These are phyloP conservation scores for Hypoxylon sp. DNA, from an alignment of 2,329 filamentous ascomycete genomes.

Conservation along the genomic window DNA sequence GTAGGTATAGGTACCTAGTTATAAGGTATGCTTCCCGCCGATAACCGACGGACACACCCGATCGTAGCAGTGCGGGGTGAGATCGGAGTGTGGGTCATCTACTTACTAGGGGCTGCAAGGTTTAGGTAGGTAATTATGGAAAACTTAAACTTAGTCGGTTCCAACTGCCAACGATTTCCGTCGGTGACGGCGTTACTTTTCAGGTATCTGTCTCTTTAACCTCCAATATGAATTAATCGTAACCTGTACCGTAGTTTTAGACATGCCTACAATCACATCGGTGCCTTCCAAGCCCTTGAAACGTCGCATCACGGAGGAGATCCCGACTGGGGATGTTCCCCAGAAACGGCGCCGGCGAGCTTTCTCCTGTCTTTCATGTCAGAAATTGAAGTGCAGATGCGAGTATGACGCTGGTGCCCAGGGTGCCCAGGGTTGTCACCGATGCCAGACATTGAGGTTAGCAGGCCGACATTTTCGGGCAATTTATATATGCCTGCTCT, in stretches of 20 bases:
- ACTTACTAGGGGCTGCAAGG: too few species aligned
- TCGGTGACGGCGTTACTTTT: constrained; percentile 24
- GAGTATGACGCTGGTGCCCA: constrained; percentile 50
- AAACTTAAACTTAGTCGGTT: constrained; percentile 1
- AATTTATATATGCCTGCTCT: not conserved
- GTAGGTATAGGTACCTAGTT: too few species aligned
- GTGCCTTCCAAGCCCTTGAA: constrained; percentile 34
- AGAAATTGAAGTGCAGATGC: constrained; percentile 52
- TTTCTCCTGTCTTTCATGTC: constrained; percentile 53
- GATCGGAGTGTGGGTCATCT: not conserved
- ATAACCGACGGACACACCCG: constrained; percentile 30
- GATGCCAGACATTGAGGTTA: constrained; percentile 52
- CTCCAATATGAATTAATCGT: constrained; percentile 2
- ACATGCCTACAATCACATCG: constrained; percentile 6
- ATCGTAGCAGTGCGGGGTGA: not conserved
- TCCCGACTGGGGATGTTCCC: constrained; percentile 18
- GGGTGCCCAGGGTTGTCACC: constrained; percentile 49
- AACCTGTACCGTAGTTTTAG: constrained; percentile 1
- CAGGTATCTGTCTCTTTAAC: not conserved
- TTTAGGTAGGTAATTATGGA: too few species aligned
- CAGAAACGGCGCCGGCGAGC: constrained; percentile 51
- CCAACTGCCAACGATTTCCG: constrained; percentile 45
- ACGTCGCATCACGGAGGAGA: constrained; percentile 34
- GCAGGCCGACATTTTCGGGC: constrained; percentile 16
- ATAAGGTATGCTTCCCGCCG: constrained; percentile 19